Conservation (phyloP, 1,284 basidiomycete genomes). For the Singerocomus rubriflavus region DNA sequence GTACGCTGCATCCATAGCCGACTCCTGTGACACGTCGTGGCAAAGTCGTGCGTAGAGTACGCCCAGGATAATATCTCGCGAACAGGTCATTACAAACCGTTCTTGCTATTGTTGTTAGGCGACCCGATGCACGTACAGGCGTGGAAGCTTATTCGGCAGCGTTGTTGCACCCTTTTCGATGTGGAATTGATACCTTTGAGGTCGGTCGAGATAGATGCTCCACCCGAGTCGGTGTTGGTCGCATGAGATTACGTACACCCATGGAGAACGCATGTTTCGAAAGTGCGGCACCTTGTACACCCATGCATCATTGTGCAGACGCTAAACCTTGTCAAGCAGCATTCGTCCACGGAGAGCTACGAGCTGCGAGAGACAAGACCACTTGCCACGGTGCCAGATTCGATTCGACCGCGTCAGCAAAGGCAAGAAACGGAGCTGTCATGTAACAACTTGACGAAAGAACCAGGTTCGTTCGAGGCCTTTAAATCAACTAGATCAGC, state of each 20-base stretch:
- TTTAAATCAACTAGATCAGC: neutral
- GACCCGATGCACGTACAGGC: conserved; percentile 16
- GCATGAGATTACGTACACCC: neutral
- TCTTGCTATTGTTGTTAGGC: conserved; percentile 27
- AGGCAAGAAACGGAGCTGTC: neutral
- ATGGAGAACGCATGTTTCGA: neutral
- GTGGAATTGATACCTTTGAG: conserved; percentile 16
- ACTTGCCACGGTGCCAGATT: neutral
- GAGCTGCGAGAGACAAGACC: neutral
- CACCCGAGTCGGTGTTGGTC: neutral
- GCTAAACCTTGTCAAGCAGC: neutral
- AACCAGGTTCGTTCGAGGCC: neutral
- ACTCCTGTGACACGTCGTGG: too few relatives aligned
- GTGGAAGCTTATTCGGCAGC: neutral
- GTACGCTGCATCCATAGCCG: too few relatives aligned
- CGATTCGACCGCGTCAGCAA: neutral
- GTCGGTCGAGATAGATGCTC: conserved; percentile 9
- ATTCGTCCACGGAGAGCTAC: neutral
- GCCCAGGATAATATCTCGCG: too few relatives aligned
- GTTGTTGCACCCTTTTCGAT: conserved; percentile 12
- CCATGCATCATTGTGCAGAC: neutral
- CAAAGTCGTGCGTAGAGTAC: too few relatives aligned
- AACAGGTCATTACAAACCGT: too few relatives aligned
- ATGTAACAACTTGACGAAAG: too few relatives aligned
- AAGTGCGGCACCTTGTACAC: neutral